Base-by-base conservation (phyloP, 768 basidiomycete genomes). In the Macrocybe gigantea region DNA sequence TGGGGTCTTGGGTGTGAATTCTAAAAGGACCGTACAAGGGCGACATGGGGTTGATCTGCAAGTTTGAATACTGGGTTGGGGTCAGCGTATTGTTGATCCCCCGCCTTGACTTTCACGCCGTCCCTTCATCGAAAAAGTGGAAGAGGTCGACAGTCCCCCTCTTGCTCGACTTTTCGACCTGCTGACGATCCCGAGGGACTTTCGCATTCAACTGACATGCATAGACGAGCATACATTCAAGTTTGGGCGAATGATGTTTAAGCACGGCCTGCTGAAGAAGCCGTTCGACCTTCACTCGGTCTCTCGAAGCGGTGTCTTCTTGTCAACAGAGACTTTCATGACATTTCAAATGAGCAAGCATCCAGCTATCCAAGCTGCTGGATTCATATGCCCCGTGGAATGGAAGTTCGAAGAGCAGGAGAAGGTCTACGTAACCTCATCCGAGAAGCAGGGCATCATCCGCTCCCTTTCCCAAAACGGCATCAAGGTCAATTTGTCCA, bases 361-460 rank as follows among this genome's bases (percentile, higher is more conserved):
- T 38, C 35, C 45, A 10, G 42, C 9, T 13, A 29, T 44, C 13
- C 33, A 33, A 15, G 13, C n/a, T 2, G 14, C 6, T 6, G 36
- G 15, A 32, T 44, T 44, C 44, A 31, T 34, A 33, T 44, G 44
- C 44, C 44, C 44, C 36, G 14, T 34, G 22, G 44, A 44, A 35
- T 44, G 44, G 44, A 44, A 44, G 36, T 44, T 44, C 33, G n/a
- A 7, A 13, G 44, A 44, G 36, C 32, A 34, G 33, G 44, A 44
- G 36, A 15, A n/a, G 35, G n/a, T 45, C 13, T 14, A n/a, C n/a
- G 33, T 45, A 30, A 31, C 13, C n/a, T 36, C 44, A 36, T 45
- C 33, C n/a, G 8, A 34, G 11, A 46, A 46, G 36, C 5, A n/a
- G 22, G 45, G 45, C 13, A 32, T 46, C 7, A 12, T 46, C 10